Conservation (phyloP, 192 early-diverging fungal genomes). For the Gryganskiella cystojenkinii region DNA sequence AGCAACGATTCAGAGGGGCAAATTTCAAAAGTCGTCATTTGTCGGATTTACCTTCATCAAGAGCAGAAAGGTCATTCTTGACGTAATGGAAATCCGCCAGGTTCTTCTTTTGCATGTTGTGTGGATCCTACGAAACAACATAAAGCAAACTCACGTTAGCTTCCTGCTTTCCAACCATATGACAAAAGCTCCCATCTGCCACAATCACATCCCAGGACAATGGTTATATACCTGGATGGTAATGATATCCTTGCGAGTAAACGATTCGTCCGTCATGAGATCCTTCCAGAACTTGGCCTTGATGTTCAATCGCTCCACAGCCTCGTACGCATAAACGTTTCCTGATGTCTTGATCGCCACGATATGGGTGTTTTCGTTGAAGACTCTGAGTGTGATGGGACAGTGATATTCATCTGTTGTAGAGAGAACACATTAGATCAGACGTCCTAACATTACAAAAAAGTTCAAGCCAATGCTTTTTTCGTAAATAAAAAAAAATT, state of each 20-base stretch:
- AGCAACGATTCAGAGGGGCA: not conserved
- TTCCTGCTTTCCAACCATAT: not conserved
- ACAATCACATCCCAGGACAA: too few species aligned
- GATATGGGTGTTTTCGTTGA: conserved; percentile 87
- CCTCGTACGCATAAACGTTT: conserved; percentile 89
- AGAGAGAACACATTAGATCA: not conserved
- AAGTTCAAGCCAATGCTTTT: not conserved
- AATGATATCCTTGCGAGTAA: conserved; percentile 89
- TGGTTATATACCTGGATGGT: conserved; percentile 87
- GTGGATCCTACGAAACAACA: conserved; percentile 74
- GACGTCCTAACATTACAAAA: not conserved
- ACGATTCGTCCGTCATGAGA: conserved; percentile 87
- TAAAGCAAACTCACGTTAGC: not conserved
- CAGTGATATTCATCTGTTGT: conserved; percentile 79
- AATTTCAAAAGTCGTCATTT: not conserved
- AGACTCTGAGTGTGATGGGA: conserved; percentile 91
- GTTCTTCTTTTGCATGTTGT: conserved; percentile 73
- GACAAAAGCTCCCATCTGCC: too few species aligned
- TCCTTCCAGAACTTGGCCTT: conserved; percentile 89
- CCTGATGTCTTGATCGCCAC: conserved; percentile 87
- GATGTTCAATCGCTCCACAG: conserved; percentile 88
- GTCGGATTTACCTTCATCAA: conserved; percentile 56
- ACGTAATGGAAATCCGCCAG: conserved; percentile 81
- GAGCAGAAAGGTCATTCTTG: conserved; percentile 72
- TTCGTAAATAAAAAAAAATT: not conserved